Conservation (phyloP, 2,329 filamentous ascomycete species). For the Tolypocladium cylindrosporum region DNA sequence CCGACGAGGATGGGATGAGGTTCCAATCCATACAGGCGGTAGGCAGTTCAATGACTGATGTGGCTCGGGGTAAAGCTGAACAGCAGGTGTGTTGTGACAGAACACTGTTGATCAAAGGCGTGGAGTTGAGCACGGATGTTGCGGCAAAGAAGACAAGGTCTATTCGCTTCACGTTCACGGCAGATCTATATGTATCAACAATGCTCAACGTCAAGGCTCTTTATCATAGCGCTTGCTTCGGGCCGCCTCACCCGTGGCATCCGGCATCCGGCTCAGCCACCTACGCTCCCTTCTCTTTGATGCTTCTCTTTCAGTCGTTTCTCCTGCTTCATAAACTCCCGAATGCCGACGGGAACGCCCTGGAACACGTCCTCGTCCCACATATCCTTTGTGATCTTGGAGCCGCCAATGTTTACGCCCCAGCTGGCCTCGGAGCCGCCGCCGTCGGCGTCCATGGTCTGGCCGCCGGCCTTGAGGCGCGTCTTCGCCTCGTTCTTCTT, state of each 20-base stretch:
- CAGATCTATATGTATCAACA: neutral
- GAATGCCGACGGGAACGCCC: constrained; percentile 79
- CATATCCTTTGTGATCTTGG: constrained; percentile 38
- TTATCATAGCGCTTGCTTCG: neutral
- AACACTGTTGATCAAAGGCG: neutral
- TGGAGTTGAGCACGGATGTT: neutral
- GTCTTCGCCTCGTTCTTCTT: constrained; percentile 53
- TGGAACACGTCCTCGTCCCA: constrained; percentile 63
- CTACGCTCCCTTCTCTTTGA: constrained; percentile 40
- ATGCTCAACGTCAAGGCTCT: neutral
- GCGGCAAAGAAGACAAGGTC: neutral
- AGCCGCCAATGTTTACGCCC: constrained; percentile 27
- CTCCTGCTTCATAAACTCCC: constrained; percentile 96
- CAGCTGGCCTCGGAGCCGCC: constrained; percentile 65
- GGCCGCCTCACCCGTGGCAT: neutral
- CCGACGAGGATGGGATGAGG: too few species aligned
- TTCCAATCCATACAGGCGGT: too few species aligned
- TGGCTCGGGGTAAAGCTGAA: neutral
- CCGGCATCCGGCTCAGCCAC: constrained; percentile 19
- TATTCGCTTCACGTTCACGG: neutral
- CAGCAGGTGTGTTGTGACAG: neutral
- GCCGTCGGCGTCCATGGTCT: constrained; percentile 71
- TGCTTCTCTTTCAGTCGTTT: constrained; percentile 78
- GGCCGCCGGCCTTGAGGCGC: constrained; percentile 28
- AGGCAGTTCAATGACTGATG: neutral